Evolutionary conservation across 2,329 filamentous ascomycete species (phyloP), one percentile per base, ranked within the genome.

Genomic region (Arthrobotrys entomopaga): DNA sequence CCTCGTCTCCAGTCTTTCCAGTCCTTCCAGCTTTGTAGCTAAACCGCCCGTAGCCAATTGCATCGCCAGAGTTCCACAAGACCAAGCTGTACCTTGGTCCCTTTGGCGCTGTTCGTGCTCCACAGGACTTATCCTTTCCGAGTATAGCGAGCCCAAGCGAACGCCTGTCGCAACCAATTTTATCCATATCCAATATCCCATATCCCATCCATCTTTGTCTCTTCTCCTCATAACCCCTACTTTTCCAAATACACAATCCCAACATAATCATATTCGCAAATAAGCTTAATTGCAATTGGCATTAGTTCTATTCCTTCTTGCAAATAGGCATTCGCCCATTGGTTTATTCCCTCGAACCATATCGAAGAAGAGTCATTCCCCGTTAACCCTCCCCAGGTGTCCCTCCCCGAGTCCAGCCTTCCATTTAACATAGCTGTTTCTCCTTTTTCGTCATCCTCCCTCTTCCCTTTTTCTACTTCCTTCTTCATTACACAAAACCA

Each of bases 401-500:
- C 70, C 63, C 63, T 54, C 59, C 57, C 52, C 38, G 26, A 73
- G 60, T 63, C 57, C 3, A 58, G 40, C 49, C 43, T 65, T 67
- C 34, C 70, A 74, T 74, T 74, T 74, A 74, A 74, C 70, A 67
- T 74, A 65, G 52, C 70, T 57, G 6, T 46, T 56, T 64, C 43
- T 74, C 70, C 70, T 60, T 57, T 74, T 74, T 67, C 63, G 70
- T 74, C 56, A 67, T 64, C 63, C 42, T 61, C 38, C 54, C 52
- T 50, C 58, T 58, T 34, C 24, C 46, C 20, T 48, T 65, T 61
- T 64, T 58, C 52, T 63, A 38, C 63, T 60, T 72, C 22, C 63
- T 64, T 59, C 22, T 48, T 40, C 69, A 73, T 66, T 58, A 61
- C 38, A 67, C 63, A 73, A 53, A 56, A 48, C 53, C 57, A 67